A percentile compares a stretch with the other conserved stretches of the same genome.
Evolutionary conservation across 192 early-diverging fungal genomes (phyloP).

Genomic region (Thamnidium elegans): DNA sequence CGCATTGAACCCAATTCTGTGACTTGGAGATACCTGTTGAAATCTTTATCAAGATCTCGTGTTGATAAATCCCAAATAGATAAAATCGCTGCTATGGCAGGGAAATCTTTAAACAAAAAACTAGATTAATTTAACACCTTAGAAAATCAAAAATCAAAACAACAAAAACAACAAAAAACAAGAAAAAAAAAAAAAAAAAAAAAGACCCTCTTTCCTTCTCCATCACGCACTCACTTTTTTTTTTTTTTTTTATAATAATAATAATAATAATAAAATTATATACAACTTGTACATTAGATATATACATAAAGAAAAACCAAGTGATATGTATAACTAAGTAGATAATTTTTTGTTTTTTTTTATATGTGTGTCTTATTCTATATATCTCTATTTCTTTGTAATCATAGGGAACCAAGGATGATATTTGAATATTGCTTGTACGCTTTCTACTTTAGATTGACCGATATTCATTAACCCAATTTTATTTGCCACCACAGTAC

Average conservation of each 20-base stretch:
- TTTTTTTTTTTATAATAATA: no score
- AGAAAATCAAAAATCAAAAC: no score
- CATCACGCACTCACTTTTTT: neutral
- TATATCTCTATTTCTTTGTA: constrained; percentile 10
- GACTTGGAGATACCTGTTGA: constrained; percentile 34
- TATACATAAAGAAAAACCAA: no score
- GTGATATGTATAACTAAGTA: no score
- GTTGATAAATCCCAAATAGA: constrained; percentile 28
- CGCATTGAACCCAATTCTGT: constrained; percentile 19
- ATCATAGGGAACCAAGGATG: constrained; percentile 30
- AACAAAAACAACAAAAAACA: neutral
- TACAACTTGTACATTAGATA: neutral
- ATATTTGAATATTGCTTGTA: constrained; percentile 29
- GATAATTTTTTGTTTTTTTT: neutral
- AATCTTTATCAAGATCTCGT: constrained; percentile 22
- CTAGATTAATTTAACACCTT: neutral
- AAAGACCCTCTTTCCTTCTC: neutral
- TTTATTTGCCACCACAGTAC: constrained; percentile 30
- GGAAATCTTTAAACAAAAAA: constrained; percentile 3
- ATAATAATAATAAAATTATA: neutral
- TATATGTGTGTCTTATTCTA: neutral
- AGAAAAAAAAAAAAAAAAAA: neutral
- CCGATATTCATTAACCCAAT: constrained; percentile 10
- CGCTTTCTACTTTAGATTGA: neutral
- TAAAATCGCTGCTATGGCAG: constrained; percentile 12